Conservation (phyloP, 352 stramenopile genomes). For the Pythium sp. region DNA sequence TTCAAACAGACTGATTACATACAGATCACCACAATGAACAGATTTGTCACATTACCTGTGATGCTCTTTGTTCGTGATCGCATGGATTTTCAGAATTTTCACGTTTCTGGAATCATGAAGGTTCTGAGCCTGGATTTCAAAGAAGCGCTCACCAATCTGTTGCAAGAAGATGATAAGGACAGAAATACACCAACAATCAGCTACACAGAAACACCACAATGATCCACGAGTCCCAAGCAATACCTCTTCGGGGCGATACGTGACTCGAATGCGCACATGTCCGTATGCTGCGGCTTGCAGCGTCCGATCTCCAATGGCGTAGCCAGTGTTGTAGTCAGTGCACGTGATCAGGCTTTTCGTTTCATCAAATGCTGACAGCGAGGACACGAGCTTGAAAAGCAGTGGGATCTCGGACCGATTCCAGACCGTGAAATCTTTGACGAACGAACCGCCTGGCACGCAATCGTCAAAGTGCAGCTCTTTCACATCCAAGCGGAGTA, state of each 20-base stretch:
- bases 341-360: constrained; percentile 73
- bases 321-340: constrained; percentile 86
- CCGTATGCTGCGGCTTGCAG: constrained; percentile 81
- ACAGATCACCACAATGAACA: neutral
- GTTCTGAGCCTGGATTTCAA: constrained; percentile 87
- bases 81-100: constrained; percentile 85
- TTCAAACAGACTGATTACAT: neutral
- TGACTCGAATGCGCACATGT: constrained; percentile 84
- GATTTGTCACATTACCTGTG: constrained; percentile 49
- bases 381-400: constrained; percentile 82
- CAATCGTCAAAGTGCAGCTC: constrained; percentile 89
- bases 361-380: constrained; percentile 59
- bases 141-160: constrained; percentile 81
- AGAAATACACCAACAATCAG: neutral
- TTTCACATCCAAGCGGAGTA: constrained; percentile 83
- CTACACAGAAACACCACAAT: neutral
- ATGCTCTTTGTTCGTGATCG: constrained; percentile 86
- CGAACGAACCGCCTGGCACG: constrained; percentile 80
- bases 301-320: constrained; percentile 77
- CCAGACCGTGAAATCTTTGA: constrained; percentile 90
- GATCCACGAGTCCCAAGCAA: neutral
- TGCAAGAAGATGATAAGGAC: constrained; percentile 9
- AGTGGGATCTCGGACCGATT: constrained; percentile 88
- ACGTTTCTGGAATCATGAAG: constrained; percentile 83
- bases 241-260: constrained; percentile 80